Percentiles rank a stretch among this genome's conserved stretches.
These are phyloP conservation scores for Populus nigra DNA, from an alignment of 345 rosid genomes.

Conservation along the genomic window DNA sequence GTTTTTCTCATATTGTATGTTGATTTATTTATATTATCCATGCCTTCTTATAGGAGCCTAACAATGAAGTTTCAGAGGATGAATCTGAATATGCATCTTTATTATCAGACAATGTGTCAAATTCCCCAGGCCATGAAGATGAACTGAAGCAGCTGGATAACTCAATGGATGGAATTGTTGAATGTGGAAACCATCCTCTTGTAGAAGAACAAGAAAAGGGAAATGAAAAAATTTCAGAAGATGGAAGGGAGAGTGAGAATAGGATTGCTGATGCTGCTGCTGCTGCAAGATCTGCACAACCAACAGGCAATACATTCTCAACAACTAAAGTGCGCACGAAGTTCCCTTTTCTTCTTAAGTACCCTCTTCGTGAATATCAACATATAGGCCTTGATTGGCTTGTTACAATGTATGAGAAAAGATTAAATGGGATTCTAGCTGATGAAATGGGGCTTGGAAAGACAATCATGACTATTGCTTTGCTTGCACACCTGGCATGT, in stretches of 20 bases:
- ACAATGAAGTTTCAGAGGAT: constrained; percentile 58
- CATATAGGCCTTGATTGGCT: constrained; percentile 99
- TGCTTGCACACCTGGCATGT: constrained; percentile 96
- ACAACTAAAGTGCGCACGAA: constrained; percentile 96
- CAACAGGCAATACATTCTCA: constrained; percentile 93
- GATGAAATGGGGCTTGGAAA: constrained; percentile 99
- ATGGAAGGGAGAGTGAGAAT: constrained; percentile 40
- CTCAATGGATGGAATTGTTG: constrained; percentile 40
- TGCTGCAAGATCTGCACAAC: constrained; percentile 99
- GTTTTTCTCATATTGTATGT: constrained; percentile 3
- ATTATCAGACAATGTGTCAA: constrained; percentile 51
- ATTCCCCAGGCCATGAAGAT: constrained; percentile 33
- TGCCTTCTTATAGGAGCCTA: constrained; percentile 52
- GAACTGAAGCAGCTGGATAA: constrained; percentile 40
- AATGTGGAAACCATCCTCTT: constrained; percentile 34
- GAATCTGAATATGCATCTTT: constrained; percentile 66
- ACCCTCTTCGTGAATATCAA: constrained; percentile 96
- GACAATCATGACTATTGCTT: constrained; percentile 98
- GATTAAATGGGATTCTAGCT: constrained; percentile 95
- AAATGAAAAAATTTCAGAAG: constrained; percentile 13
- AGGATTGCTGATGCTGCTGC: constrained; percentile 98
- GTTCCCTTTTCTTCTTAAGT: constrained; percentile 95
- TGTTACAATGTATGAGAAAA: constrained; percentile 98
- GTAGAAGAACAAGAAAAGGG: constrained; percentile 38
- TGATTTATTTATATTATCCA: constrained; percentile 23